A percentile compares a stretch with the other conserved stretches of the same genome.
These are phyloP conservation scores for Eucalyptus tenuipes DNA, from an alignment of 345 rosid species.

Conservation along the genomic window DNA sequence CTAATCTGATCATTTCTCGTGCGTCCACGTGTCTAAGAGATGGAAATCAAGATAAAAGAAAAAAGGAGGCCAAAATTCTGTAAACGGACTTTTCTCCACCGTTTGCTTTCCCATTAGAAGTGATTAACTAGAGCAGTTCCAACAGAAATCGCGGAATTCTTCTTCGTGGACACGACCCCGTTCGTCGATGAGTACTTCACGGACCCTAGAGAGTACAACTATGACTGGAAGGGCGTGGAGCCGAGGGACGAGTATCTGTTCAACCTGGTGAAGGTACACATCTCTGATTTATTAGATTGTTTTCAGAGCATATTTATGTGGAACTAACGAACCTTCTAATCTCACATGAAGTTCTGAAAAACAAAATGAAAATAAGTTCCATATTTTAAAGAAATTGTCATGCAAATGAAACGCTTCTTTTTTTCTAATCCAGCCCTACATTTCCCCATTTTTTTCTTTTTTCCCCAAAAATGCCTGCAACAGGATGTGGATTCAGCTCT, in stretches of 20 bases:
- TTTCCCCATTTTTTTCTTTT: background rate
- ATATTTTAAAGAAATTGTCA: background rate
- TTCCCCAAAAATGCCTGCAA: background rate
- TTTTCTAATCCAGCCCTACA: background rate
- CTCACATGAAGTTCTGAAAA: background rate
- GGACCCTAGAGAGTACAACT: conserved; percentile 24
- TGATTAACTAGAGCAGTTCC: background rate
- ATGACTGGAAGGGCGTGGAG: conserved; percentile 54
- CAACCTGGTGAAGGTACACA: conserved; percentile 20
- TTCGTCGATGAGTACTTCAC: conserved; percentile 41
- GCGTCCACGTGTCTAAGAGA: background rate
- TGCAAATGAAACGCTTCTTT: background rate
- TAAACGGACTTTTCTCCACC: background rate
- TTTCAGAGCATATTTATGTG: background rate
- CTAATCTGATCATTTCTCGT: background rate
- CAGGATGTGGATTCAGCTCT: conserved; percentile 32
- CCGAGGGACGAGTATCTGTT: conserved; percentile 39
- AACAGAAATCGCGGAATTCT: conserved; percentile 35
- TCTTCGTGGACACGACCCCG: conserved; percentile 67
- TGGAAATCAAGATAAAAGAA: background rate
- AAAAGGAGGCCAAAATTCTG: background rate
- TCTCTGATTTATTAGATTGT: background rate
- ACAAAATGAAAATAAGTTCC: background rate
- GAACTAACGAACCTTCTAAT: background rate
- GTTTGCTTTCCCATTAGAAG: background rate